Evolutionary conservation across 1,284 basidiomycete species (phyloP).

Genomic region (Papiliotrema nemorosa): DNA sequence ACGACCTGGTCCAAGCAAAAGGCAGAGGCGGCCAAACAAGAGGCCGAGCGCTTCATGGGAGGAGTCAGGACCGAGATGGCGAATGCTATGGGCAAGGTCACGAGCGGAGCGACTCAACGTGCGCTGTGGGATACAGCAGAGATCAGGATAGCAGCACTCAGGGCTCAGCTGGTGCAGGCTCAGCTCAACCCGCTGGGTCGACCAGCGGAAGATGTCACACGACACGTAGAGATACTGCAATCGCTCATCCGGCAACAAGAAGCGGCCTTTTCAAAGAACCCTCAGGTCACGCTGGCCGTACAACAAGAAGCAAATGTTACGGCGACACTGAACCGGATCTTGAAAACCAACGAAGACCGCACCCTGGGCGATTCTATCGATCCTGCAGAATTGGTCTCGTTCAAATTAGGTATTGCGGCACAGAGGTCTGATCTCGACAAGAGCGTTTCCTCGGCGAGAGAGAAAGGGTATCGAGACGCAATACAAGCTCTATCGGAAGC

Average conservation of each 20-base stretch:
- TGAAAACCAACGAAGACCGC: conserved; percentile 74
- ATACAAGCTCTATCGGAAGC: conserved; percentile 64
- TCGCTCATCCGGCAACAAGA: conserved; percentile 70
- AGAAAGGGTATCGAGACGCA: conserved; percentile 63
- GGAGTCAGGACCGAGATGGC: conserved; percentile 68
- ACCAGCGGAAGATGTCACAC: conserved; percentile 47
- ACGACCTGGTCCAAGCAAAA: conserved; percentile 56
- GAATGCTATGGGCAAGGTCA: conserved; percentile 63
- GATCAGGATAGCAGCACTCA: conserved; percentile 63
- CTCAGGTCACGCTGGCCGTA: conserved; percentile 60
- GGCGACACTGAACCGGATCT: conserved; percentile 75
- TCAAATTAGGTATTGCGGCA: conserved; percentile 67
- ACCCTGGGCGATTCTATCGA: conserved; percentile 66
- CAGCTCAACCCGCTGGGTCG: conserved; percentile 55
- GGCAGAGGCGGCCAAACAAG: conserved; percentile 62
- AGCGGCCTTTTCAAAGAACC: conserved; percentile 60
- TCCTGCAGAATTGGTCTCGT: conserved; percentile 63
- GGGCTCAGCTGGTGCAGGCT: conserved; percentile 64
- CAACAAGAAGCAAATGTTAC: conserved; percentile 69
- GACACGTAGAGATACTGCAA: conserved; percentile 68
- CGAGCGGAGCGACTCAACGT: conserved; percentile 71
- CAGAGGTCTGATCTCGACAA: conserved; percentile 70
- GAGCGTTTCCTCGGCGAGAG: conserved; percentile 65
- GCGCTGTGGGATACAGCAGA: conserved; percentile 74
- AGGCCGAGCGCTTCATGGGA: conserved; percentile 65